Base-by-base conservation (phyloP, 768 basidiomycete genomes). In the Boletus sp. region DNA sequence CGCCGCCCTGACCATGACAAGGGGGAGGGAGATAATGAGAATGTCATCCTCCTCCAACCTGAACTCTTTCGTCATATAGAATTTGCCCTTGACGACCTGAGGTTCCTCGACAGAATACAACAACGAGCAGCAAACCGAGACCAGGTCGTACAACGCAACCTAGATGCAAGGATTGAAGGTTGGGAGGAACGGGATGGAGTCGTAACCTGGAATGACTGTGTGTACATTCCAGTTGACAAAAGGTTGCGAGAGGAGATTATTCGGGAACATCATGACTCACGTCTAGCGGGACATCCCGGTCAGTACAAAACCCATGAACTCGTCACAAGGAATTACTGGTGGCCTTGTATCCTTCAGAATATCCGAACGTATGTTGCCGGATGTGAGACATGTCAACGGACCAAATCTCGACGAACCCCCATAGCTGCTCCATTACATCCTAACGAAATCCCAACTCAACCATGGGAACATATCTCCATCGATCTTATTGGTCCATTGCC, bases 281-380 rank as follows among this genome's bases (percentile, higher is more conserved):
- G 36, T 1, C 33, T 54, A 0, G 65, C 63, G 0, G 73, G 74
- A 40, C 73, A 74, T 47, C 69, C 65, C 1, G 72, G 72, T 28
- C 52, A 50, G 14, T 61, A 52, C 24, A 64, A 62, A 35, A 74
- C 67, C 2, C 52, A 59, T 3, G 58, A 71, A 40, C 51, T 71
- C 0, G n/a, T 73, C 3, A 37, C 37, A 0, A 44, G 67, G 0
- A 50, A 64, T 28, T 75, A 67, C 32, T 73, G 65, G 66, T 74
- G 73, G 72, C 73, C 67, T 3, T 1, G 52, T 0, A 64, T 73
- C 52, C 50, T 50, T 0, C 29, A 11, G 3, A 59, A 62, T 24
- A 44, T 74, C 12, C 20, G 49, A 1, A 20, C 24, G 1, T 75
- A 71, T 52, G 64, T 73, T 28, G 50, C 52, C 4, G 67, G 67